phyloP scores from a whole-genome alignment of 345 rosid species.

The Luvunga scandens region DNA sequence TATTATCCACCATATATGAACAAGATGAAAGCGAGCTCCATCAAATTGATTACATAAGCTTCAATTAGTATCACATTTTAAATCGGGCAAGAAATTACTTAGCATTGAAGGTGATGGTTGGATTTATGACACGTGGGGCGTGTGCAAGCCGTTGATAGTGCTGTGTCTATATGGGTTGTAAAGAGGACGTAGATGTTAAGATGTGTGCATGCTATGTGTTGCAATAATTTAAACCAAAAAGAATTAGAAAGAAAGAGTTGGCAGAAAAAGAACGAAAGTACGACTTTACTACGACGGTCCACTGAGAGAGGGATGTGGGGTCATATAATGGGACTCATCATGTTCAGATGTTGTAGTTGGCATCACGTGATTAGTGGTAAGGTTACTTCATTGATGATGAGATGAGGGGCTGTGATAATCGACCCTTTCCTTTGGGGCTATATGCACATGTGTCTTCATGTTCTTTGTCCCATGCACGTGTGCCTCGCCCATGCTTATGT shows the following conservation, averaged over 20 bases:
- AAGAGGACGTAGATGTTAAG: constrained; percentile 27
- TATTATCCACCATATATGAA: no score
- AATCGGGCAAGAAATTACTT: constrained; percentile 29
- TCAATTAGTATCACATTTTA: neutral
- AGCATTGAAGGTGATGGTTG: constrained; percentile 41
- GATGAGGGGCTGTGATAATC: constrained; percentile 7
- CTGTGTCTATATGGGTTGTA: constrained; percentile 33
- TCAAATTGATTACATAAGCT: no score
- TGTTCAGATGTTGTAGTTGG: constrained; percentile 7
- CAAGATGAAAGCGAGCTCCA: neutral
- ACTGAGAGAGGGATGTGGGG: neutral
- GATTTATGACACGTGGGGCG: constrained; percentile 50
- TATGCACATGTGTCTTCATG: constrained; percentile 28
- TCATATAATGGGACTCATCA: neutral
- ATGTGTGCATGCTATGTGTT: neutral
- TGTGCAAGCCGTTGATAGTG: constrained; percentile 39
- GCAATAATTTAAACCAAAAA: constrained; percentile 7
- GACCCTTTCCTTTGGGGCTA: constrained; percentile 3
- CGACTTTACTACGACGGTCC: neutral
- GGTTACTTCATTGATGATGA: neutral
- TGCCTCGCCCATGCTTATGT: neutral
- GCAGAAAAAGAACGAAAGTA: constrained; percentile 2
- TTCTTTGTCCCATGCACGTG: constrained; percentile 14
- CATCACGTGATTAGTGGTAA: constrained; percentile 20
- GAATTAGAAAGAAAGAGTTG: neutral